Base-by-base conservation (phyloP, 371 early-diverging fungal genomes). In the Haplosporangium sp. region DNA sequence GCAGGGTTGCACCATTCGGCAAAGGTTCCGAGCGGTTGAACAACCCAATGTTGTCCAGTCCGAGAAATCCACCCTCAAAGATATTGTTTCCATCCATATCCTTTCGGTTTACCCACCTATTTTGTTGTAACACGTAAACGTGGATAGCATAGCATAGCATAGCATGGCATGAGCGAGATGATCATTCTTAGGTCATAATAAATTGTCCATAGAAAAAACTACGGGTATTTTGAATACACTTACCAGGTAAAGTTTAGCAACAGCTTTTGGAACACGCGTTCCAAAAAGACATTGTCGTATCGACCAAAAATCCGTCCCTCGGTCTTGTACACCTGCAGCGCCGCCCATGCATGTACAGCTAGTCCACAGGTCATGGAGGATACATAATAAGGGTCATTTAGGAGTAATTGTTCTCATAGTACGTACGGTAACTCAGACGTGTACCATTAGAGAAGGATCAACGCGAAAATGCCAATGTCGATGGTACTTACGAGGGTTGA, bases 261-360 rank as follows among this genome's bases (percentile, higher is more conserved):
- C 46, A 84, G 67, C 62, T 85, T 85, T 38, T 85, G 86, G 53
- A 85, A 85, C 29, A 85, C 82, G 10, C 86, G 73, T 57, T 85
- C 86, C 38, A 85, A 64, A 62, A 85, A 85, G 54, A 82, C 57
- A 11, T 60, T 47, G 56, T 85, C 85, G 14, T 50, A 38, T 0
- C 37, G 48, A 9, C 82, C 84, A 59, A 59, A 74, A 13, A 74
- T 37, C 41, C 80, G 52, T 5, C 67, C 59, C 45, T 85, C 85
- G 12, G 68, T 82, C 51, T 79, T 81, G 72, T 71, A 85, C 16
- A 85, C 73, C 23, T 81, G 81, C 45, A 73, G 48, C 0, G 83
- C 71, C 0, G 85, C 84, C 85, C 85, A 85, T 0, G 85, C 85
- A 64, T 83, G 85, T 13, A 85, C 85, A 53, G 85, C 83, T 62